phyloP scores from a whole-genome alignment of 2,329 filamentous ascomycete species.

The Talaromyces albobiverticillius region DNA sequence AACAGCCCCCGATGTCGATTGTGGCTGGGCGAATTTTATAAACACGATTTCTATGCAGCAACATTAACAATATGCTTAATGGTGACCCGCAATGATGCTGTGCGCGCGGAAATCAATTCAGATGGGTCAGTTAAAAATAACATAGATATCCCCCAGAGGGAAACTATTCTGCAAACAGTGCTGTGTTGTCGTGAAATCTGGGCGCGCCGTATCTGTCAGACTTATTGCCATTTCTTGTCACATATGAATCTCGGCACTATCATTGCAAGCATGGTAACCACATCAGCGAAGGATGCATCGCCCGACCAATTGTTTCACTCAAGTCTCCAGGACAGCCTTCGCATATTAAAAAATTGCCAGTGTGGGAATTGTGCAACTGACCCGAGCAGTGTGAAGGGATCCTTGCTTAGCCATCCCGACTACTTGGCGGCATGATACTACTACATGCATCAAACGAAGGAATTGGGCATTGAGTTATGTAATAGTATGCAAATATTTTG shows the following conservation, averaged over 20 bases:
- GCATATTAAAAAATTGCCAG: conserved; percentile 11
- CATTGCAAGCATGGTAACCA: conserved; percentile 6
- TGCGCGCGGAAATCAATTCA: conserved; percentile 8
- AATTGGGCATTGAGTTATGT: no score
- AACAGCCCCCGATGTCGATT: conserved; percentile 11
- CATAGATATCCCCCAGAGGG: conserved; percentile 16
- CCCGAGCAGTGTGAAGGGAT: conserved; percentile 11
- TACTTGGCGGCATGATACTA: conserved; percentile 5
- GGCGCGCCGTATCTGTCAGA: conserved; percentile 43
- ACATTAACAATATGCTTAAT: conserved; percentile 19
- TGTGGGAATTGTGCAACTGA: conserved; percentile 13
- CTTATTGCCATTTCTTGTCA: conserved; percentile 15
- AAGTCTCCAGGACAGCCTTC: conserved; percentile 7
- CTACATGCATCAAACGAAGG: not conserved
- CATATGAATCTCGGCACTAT: conserved; percentile 14
- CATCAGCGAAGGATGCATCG: not conserved
- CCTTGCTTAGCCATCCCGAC: conserved; percentile 8
- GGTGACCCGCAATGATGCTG: conserved; percentile 16
- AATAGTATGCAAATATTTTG: no score
- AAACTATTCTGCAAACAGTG: conserved; percentile 20
- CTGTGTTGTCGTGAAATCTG: conserved; percentile 35
- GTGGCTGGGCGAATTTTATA: conserved; percentile 21
- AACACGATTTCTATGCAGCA: conserved; percentile 21
- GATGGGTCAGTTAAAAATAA: conserved; percentile 2
- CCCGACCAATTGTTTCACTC: not conserved